Percentiles rank a stretch among this genome's conserved stretches.
These are phyloP conservation scores for Trichoderma guizhouense DNA, from an alignment of 2,329 filamentous ascomycete genomes.

Conservation along the genomic window DNA sequence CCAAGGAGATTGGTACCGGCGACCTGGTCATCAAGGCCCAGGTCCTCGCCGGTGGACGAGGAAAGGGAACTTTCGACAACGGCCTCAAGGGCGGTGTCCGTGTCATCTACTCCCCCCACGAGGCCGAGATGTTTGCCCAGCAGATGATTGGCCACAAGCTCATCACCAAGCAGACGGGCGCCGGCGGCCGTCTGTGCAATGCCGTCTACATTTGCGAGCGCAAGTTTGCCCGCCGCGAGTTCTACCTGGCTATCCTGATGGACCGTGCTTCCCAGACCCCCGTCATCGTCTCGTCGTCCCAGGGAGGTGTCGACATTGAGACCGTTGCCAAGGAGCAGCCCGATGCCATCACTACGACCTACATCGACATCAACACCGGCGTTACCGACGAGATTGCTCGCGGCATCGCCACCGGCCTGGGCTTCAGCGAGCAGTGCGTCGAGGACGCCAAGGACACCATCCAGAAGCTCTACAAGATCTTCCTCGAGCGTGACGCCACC, in stretches of 20 bases:
- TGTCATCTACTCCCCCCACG: slow-evolving; percentile 96
- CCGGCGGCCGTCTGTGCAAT: slow-evolving; percentile 89
- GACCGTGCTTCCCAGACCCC: slow-evolving; percentile 87
- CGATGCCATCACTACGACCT: slow-evolving; percentile 90
- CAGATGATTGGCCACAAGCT: slow-evolving; percentile 99
- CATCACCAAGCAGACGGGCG: slow-evolving; percentile 98
- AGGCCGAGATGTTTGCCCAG: slow-evolving; percentile 94
- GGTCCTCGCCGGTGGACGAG: slow-evolving; percentile 94
- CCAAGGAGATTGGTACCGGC: slow-evolving; percentile 85
- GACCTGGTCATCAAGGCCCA: slow-evolving; percentile 99
- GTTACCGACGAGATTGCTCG: slow-evolving; percentile 94
- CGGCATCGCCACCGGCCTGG: slow-evolving; percentile 84
- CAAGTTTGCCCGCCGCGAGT: slow-evolving; percentile 98
- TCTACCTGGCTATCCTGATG: slow-evolving; percentile 99
- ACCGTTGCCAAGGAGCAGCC: slow-evolving; percentile 96
- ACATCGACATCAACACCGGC: slow-evolving; percentile 88
- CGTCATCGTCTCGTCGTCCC: slow-evolving; percentile 95
- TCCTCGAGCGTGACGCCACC: slow-evolving; percentile 96
- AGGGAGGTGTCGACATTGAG: slow-evolving; percentile 99
- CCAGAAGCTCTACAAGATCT: slow-evolving; percentile 98
- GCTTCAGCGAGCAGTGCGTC: slow-evolving; percentile 97
- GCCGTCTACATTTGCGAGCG: slow-evolving; percentile 99
- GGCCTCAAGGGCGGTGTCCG: slow-evolving; percentile 98
- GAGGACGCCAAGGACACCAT: slow-evolving; percentile 94
- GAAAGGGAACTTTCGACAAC: slow-evolving; percentile 97